Percentiles rank a stretch among this genome's conserved stretches.
These are phyloP conservation scores for Neurospora sp. DNA, from an alignment of 495 filamentous ascomycete genomes.

Conservation along the genomic window DNA sequence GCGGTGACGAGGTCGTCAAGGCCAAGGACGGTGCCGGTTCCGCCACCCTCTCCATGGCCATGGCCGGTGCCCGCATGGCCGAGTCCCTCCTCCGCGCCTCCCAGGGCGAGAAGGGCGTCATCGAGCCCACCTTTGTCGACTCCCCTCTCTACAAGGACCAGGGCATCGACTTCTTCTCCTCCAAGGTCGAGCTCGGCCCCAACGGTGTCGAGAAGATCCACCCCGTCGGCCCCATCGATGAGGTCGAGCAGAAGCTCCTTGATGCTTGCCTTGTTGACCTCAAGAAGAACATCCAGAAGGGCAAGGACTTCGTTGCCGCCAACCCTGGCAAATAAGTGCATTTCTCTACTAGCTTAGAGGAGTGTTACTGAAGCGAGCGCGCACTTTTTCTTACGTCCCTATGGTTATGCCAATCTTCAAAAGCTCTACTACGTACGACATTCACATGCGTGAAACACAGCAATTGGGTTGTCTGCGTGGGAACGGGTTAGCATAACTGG, in stretches of 20 bases:
- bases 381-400: not conserved
- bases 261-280: constrained; percentile 76
- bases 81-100: constrained; percentile 88
- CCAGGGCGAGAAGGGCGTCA: constrained; percentile 86
- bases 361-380: not conserved
- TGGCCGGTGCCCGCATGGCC: constrained; percentile 95
- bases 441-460: not conserved
- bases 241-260: constrained; percentile 80
- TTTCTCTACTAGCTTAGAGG: not conserved
- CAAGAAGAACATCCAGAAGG: constrained; percentile 65
- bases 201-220: constrained; percentile 92
- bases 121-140: constrained; percentile 96
- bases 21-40: constrained; percentile 98
- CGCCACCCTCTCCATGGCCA: constrained; percentile 97
- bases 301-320: constrained; percentile 38
- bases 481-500: not conserved
- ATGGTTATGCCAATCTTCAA: not conserved
- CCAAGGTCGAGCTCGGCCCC: constrained; percentile 86
- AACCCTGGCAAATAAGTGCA: constrained; percentile 45
- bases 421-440: not conserved
- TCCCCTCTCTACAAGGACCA: constrained; percentile 95
- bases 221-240: constrained; percentile 69
- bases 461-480: not conserved
- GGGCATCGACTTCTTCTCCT: constrained; percentile 92
- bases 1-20: constrained; percentile 98